These are phyloP conservation scores for Stephania japonica DNA, from an alignment of 164 flowering plant species.

Conservation along the genomic window DNA sequence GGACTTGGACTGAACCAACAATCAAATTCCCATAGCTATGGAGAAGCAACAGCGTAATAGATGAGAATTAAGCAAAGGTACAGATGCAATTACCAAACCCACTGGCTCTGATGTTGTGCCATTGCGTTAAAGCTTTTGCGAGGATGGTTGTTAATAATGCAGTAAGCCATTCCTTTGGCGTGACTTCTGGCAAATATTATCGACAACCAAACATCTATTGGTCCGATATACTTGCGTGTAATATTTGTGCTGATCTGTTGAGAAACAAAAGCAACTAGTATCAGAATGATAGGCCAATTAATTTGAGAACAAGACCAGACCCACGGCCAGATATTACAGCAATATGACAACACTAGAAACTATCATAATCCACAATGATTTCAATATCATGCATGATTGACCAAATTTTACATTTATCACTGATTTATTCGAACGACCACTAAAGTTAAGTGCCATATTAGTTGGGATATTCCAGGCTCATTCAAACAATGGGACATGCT, in stretches of 20 bases:
- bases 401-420: background rate
- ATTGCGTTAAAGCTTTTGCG: constrained; percentile 62
- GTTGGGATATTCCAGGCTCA: background rate
- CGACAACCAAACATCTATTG: constrained; percentile 79
- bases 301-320: background rate
- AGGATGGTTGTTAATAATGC: constrained; percentile 58
- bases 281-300: background rate
- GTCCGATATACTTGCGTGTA: constrained; percentile 81
- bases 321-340: background rate
- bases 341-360: background rate
- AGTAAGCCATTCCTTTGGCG: constrained; percentile 28
- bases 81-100: constrained; percentile 66
- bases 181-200: constrained; percentile 21
- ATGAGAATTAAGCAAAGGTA: background rate
- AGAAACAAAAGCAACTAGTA: constrained; percentile 6
- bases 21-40: background rate
- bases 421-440: background rate
- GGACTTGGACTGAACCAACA: background rate
- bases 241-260: constrained; percentile 70
- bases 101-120: constrained; percentile 87
- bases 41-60: background rate
- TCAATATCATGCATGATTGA: background rate
- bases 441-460: background rate
- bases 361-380: background rate
- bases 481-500: background rate